phyloP scores from a whole-genome alignment of 1,139 yeast genomes.

The Geotrichum carabidarum region DNA sequence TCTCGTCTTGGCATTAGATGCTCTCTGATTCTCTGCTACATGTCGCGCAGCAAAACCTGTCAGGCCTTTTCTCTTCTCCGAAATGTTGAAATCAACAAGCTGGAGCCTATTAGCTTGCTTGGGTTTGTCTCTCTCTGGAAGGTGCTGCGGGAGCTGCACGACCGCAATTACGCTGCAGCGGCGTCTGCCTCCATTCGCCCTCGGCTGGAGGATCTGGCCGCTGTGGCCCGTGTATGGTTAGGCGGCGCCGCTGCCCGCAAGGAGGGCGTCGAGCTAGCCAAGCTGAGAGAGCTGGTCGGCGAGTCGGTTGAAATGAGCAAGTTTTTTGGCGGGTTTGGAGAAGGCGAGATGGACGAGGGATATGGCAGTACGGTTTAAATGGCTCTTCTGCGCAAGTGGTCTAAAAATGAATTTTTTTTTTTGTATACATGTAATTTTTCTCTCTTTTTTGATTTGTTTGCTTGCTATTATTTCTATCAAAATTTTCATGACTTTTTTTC shows the following conservation, averaged over 20 bases:
- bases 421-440: neutral
- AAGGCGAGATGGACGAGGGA: constrained; percentile 29
- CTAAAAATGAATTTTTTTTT: neutral
- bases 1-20: constrained; percentile 32
- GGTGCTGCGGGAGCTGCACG: constrained; percentile 21
- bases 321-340: constrained; percentile 31
- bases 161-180: constrained; percentile 13
- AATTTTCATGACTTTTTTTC: too few relatives aligned
- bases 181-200: neutral
- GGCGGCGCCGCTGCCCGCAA: constrained; percentile 36
- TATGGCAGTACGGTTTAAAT: constrained; percentile 20
- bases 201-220: constrained; percentile 25
- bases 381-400: neutral
- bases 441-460: neutral
- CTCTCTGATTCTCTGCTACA: constrained; percentile 27
- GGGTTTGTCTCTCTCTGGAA: constrained; percentile 36
- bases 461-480: neutral
- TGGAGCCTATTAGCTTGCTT: constrained; percentile 33
- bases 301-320: constrained; percentile 33
- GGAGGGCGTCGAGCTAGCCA: constrained; percentile 30
- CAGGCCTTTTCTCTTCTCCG: constrained; percentile 26
- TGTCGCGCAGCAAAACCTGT: constrained; percentile 22
- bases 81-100: constrained; percentile 23
- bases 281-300: constrained; percentile 34
- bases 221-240: constrained; percentile 37